Evolutionary conservation across 768 basidiomycete genomes (phyloP).

Genomic region (Trametes punicea): DNA sequence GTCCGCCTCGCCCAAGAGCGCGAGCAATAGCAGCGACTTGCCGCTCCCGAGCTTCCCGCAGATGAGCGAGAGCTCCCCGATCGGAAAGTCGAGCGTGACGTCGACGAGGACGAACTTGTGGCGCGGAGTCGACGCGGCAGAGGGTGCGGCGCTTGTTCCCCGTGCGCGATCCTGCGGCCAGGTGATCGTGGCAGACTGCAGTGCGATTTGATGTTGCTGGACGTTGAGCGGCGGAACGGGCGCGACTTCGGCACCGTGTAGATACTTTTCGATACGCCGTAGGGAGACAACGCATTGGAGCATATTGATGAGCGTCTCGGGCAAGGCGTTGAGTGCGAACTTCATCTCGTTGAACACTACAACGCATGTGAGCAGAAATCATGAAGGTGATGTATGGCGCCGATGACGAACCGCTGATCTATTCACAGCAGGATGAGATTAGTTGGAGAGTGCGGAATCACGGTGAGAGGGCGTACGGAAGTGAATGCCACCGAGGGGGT

Average conservation of each 20-base stretch:
- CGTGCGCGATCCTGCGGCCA: constrained; percentile 79
- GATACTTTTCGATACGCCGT: constrained; percentile 88
- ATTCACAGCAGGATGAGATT: background rate
- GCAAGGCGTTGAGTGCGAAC: constrained; percentile 82
- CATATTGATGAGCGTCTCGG: constrained; percentile 88
- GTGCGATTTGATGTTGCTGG: constrained; percentile 59
- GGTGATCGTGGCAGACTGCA: constrained; percentile 84
- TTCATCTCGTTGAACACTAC: constrained; percentile 85
- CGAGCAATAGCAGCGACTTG: constrained; percentile 80
- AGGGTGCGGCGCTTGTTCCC: constrained; percentile 45
- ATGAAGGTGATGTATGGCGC: background rate
- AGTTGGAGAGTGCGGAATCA: too few species aligned
- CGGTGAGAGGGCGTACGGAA: constrained; percentile 29
- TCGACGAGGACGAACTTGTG: constrained; percentile 81
- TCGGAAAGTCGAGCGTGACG: constrained; percentile 72
- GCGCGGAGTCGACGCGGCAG: constrained; percentile 66
- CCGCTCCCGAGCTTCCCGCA: constrained; percentile 90
- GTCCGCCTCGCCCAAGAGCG: constrained; percentile 87
- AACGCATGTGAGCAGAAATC: background rate
- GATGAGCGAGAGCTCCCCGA: constrained; percentile 74
- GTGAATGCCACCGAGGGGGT: constrained; percentile 87
- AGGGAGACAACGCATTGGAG: constrained; percentile 84
- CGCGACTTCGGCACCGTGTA: constrained; percentile 68
- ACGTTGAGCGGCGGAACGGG: constrained; percentile 54
- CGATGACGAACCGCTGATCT: constrained; percentile 41